Base-by-base conservation (phyloP, 139 green algal genomes). In the Axilococcus clingmanii region DNA sequence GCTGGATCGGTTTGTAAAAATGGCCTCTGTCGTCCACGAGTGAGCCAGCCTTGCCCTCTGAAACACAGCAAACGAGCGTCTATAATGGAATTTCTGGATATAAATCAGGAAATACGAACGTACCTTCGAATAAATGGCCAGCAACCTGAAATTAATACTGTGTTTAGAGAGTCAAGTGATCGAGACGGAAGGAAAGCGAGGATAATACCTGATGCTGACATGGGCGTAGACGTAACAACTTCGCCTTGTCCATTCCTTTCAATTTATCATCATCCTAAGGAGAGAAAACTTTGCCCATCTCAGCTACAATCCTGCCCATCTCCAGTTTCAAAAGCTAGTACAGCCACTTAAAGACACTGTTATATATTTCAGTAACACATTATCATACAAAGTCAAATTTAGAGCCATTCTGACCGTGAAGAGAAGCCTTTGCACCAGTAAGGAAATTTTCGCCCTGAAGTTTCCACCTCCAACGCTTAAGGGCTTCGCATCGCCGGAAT, bases 1-100 rank as follows among this genome's bases (percentile, higher is more conserved):
- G 47, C 62, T 83, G 59, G n/a, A 83, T 53, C 23, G 72, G 78
- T 57, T 87, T 87, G 55, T 83, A 82, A 22, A 87, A 87, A 25
- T 75, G 64, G 4, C 79, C 79, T 12, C 47, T 23, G 23, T 75
- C 69, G 30, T 87, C 79, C 2, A 86, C 65, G 0, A 86, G 46
- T 0, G 74, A 79, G 3, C 69, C 76, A 5, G 71, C 74, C 29
- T 77, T 78, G 19, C 75, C 76, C 44, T 84, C 76, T 84, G 67
- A 65, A 57, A 17, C 12, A 57, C 14, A 14, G 20, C 1, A 20
- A 9, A 43, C 32, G 20, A 22, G 20, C 30, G 19, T 27, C 7
- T 48, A 24, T n/a, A 38, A 36, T 54, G 7, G 46, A 20, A 37
- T 17, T 12, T 12, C 16, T 29, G 4, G 32, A 17, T 9, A 31